Conservation (phyloP, 306 rosid species). For the Arachis hypogaea region DNA sequence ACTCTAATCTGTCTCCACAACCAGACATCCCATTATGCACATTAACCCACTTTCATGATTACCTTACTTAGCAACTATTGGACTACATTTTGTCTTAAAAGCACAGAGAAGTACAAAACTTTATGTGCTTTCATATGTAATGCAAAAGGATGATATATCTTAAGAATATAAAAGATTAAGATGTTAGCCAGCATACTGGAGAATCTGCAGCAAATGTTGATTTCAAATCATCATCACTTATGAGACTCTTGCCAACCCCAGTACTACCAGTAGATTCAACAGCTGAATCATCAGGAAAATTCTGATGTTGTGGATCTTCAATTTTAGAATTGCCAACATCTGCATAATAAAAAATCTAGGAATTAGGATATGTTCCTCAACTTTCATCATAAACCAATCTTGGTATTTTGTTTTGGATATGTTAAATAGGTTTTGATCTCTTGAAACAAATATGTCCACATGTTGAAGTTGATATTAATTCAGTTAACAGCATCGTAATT, state of each 20-base stretch:
- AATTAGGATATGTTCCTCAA: conserved; percentile 13
- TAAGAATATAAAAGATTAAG: conserved; percentile 1
- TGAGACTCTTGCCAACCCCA: conserved; percentile 74
- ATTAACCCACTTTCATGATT: no score
- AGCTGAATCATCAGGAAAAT: conserved; percentile 65
- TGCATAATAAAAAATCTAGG: conserved; percentile 47
- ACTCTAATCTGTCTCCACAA: no score
- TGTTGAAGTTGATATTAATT: conserved; percentile 26
- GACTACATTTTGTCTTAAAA: background rate
- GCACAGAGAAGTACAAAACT: background rate
- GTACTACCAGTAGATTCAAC: conserved; percentile 59
- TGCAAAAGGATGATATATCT: conserved; percentile 15
- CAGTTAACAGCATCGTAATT: conserved; percentile 6
- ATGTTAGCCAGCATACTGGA: conserved; percentile 57
- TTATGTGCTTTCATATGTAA: background rate
- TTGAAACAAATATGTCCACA: background rate
- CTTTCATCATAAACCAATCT: conserved; percentile 28
- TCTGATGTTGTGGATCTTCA: conserved; percentile 82
- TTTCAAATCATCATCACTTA: conserved; percentile 84
- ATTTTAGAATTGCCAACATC: conserved; percentile 64
- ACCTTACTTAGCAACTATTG: no score
- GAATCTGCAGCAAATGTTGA: conserved; percentile 64
- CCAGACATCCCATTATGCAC: no score
- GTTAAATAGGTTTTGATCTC: conserved; percentile 9
- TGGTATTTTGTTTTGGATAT: background rate